These are phyloP conservation scores for Diutina sp. DNA, from an alignment of 1,139 yeast species.

Conservation along the genomic window DNA sequence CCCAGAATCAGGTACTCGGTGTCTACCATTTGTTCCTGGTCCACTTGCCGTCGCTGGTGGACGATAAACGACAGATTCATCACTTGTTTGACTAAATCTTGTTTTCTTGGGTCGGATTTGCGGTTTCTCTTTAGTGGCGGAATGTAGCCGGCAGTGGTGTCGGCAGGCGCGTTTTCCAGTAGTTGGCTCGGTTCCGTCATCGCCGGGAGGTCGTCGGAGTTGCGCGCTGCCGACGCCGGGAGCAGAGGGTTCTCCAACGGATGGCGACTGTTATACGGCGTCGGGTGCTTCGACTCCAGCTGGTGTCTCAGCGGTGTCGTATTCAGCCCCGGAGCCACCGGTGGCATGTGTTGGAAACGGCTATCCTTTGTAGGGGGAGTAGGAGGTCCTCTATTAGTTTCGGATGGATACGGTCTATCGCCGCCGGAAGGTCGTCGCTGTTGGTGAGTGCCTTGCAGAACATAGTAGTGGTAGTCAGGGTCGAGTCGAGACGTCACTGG, in stretches of 20 bases:
- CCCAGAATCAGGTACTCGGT: conserved; percentile 14
- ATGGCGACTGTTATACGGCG: background rate
- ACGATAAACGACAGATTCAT: conserved; percentile 1
- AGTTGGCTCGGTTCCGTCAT: background rate
- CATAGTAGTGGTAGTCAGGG: background rate
- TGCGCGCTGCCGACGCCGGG: background rate
- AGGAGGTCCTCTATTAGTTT: background rate
- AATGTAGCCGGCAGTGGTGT: background rate
- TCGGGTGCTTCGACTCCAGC: background rate
- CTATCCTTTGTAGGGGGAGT: background rate
- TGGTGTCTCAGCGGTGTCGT: background rate
- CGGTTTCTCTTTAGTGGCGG: background rate
- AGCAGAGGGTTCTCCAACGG: background rate
- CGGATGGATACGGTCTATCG: background rate
- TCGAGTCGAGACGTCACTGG: conserved; percentile 2
- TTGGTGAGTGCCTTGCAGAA: background rate
- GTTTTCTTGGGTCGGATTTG: background rate
- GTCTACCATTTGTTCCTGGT: conserved; percentile 6
- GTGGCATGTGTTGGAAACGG: background rate
- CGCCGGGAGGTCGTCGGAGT: background rate
- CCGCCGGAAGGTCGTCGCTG: background rate
- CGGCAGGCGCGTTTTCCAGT: background rate
- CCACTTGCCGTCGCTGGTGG: background rate
- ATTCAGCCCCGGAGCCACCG: background rate
- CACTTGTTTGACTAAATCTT: conserved; percentile 1